Conservation (phyloP, 176 grass and related monocot species). For the Oryza rufipogon region DNA sequence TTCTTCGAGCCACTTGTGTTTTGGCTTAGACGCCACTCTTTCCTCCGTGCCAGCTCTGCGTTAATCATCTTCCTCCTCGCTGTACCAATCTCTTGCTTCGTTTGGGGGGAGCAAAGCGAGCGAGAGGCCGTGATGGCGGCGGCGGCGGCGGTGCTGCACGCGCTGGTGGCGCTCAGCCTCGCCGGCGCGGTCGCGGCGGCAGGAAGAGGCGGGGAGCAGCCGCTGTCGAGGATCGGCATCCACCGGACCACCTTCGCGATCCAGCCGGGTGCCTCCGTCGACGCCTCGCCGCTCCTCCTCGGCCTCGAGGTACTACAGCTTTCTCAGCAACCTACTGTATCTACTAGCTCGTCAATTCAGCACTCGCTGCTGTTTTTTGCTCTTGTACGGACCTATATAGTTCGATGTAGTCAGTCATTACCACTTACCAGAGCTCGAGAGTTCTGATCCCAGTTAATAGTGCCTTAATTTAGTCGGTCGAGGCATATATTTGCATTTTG, state of each 20-base stretch:
- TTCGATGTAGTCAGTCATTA: no score
- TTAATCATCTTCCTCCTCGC: neutral
- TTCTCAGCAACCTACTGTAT: neutral
- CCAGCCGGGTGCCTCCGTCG: slow-evolving; percentile 52
- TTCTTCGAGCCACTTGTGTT: neutral
- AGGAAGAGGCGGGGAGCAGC: slow-evolving; percentile 50
- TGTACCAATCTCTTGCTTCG: neutral
- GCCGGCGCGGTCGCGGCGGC: neutral
- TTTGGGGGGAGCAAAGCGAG: neutral
- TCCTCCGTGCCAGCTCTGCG: neutral
- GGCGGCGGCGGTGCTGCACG: slow-evolving; percentile 11
- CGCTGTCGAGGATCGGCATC: slow-evolving; percentile 83
- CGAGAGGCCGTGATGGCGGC: slow-evolving; percentile 22
- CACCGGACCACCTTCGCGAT: slow-evolving; percentile 55
- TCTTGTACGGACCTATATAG: no score
- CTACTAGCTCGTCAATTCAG: neutral
- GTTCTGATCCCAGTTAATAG: neutral
- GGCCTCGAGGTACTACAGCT: slow-evolving; percentile 61
- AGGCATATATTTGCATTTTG: slow-evolving; percentile 10
- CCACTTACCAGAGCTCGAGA: neutral
- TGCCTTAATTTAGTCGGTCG: neutral
- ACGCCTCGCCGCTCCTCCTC: slow-evolving; percentile 65
- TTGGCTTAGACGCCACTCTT: slow-evolving; percentile 46
- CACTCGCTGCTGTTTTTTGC: neutral
- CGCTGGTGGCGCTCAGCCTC: slow-evolving; percentile 23